A percentile compares a stretch with the other conserved stretches of the same genome.
phyloP scores from a whole-genome alignment of 495 filamentous ascomycete genomes.

The Tricharina praecox region DNA sequence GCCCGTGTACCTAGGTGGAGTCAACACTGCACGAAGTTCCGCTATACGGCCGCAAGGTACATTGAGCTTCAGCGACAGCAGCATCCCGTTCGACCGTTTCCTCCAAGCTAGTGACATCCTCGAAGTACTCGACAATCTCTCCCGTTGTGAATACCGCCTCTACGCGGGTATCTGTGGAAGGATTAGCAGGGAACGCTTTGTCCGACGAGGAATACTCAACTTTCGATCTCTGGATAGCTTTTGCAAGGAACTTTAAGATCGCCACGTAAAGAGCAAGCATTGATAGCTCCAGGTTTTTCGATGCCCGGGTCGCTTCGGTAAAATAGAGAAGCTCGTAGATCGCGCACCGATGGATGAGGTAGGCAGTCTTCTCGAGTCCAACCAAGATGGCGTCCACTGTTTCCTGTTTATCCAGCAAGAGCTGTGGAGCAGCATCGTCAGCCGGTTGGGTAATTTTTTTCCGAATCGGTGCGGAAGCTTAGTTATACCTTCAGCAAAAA shows the following conservation, averaged over 20 bases:
- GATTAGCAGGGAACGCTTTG: background rate
- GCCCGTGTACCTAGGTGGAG: background rate
- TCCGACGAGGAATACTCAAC: background rate
- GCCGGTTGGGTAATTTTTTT: background rate
- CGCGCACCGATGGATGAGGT: background rate
- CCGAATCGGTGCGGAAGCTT: background rate
- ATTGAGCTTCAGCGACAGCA: background rate
- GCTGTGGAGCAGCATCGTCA: conserved; percentile 8
- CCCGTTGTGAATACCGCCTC: background rate
- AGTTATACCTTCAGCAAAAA: conserved; percentile 29
- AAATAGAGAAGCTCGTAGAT: conserved; percentile 6
- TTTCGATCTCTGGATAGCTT: conserved; percentile 3
- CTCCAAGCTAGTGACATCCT: background rate
- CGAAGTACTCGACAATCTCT: background rate
- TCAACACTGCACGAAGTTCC: background rate
- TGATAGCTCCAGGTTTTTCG: background rate
- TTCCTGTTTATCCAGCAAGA: conserved; percentile 1
- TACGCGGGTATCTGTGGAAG: background rate
- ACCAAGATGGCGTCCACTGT: conserved; percentile 1
- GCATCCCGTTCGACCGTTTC: background rate
- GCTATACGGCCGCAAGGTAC: background rate
- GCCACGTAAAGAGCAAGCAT: background rate
- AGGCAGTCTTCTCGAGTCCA: background rate
- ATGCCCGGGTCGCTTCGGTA: background rate
- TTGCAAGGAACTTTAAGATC: background rate